These are phyloP conservation scores for Globisporangium paddicum DNA, from an alignment of 352 stramenopile species.

Conservation along the genomic window DNA sequence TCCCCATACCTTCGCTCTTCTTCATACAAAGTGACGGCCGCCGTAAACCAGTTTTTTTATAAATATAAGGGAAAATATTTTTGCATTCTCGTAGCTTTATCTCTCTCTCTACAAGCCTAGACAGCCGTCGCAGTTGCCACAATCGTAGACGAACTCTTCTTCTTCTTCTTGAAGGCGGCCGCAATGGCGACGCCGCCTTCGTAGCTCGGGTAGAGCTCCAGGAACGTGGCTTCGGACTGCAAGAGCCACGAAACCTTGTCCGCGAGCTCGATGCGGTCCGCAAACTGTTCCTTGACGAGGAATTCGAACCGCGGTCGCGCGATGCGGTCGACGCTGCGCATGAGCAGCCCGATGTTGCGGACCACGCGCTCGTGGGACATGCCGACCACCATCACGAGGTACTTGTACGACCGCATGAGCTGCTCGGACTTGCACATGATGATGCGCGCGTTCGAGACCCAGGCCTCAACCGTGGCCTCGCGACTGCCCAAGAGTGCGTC, in stretches of 20 bases:
- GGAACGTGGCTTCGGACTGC: slow-evolving; percentile 25
- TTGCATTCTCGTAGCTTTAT: too few relatives aligned
- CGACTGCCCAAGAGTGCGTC: slow-evolving; percentile 35
- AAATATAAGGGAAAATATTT: not conserved
- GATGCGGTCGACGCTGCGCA: slow-evolving; percentile 35
- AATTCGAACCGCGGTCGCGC: slow-evolving; percentile 45
- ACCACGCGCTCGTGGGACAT: slow-evolving; percentile 26
- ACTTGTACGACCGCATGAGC: slow-evolving; percentile 37
- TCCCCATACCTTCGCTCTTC: not conserved
- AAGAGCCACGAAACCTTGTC: slow-evolving; percentile 30
- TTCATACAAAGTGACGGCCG: not conserved
- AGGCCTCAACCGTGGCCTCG: slow-evolving; percentile 15
- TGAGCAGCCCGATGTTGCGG: slow-evolving; percentile 27
- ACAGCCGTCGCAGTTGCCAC: not conserved
- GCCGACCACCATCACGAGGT: slow-evolving; percentile 26
- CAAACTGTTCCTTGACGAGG: slow-evolving; percentile 11
- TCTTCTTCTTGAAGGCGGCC: not conserved
- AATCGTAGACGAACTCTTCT: not conserved
- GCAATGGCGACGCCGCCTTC: not conserved
- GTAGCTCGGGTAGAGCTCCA: slow-evolving; percentile 26
- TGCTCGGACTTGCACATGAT: slow-evolving; percentile 47
- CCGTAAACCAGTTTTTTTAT: not conserved
- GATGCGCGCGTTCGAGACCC: slow-evolving; percentile 27
- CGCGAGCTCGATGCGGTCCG: slow-evolving; percentile 5
- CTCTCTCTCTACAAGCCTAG: too few relatives aligned